Evolutionary conservation across 805 yeast species (phyloP), one percentile per base, ranked within the genome.

Genomic region (Cyberlindnera misumaiensis): DNA sequence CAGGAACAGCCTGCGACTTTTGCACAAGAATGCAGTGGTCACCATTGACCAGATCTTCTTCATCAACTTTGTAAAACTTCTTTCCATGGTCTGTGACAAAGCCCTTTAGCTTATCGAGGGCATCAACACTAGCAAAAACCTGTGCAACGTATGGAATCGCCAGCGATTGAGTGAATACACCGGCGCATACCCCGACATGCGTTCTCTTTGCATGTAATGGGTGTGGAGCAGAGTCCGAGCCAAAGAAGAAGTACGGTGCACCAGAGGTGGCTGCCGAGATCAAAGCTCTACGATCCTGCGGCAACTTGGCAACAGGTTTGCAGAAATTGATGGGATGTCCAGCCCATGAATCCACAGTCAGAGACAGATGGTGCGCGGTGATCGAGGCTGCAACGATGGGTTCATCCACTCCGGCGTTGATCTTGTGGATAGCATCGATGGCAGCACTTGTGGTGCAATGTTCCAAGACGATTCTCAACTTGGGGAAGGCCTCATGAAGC

Each of bases 151-250:
- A 93, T 8, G 88, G 69, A 14, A 93, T 61, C 2, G 83, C 95
- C 50, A 75, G 75, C 16, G 85, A 73, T 60, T 93, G 98, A 2
- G 97, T 85, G 63, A 75, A 93, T 8, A 93, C 96, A 55, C 99
- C 99, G n/a, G 99, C 99, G 53, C 97, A 87, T 13, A 90, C 97
- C 16, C 89, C 90, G 28, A 69, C 65, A 48, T 77, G 87, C 44
- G 73, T 80, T 18, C 85, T 70, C 62, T 94, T 94, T 43, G 79
- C 79, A 45, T 75, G 74, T 18, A 85, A 55, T 7, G 96, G 95
- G 59, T 93, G 98, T 18, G 98, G 99, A 24, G 99, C 99, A 16
- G 96, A 86, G 60, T 93, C 99, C 2, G 96, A 85, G 6, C 99
- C 99, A 56, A 89, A 93, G 67, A 93, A 86, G 61, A 89, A 93